Base-by-base conservation (phyloP, 164 flowering plant genomes). In the Echeveria elegans region DNA sequence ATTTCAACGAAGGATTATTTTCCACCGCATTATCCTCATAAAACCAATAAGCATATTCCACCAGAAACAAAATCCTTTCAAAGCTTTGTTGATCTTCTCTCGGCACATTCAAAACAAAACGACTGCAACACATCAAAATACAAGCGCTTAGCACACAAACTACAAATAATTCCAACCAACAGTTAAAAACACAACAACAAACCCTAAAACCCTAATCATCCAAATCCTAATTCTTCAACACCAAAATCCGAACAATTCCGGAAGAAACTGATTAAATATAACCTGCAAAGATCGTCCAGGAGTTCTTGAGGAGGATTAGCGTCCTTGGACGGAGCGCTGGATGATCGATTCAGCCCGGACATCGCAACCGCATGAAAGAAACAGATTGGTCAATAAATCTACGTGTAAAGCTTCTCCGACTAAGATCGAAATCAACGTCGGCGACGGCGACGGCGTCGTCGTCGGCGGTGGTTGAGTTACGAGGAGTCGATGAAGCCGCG, bases 31-130 rank as follows among this genome's bases (percentile, higher is more conserved):
- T 92, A 77, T 95, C 99, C 73, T 92, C 97, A 43, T 95, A 95
- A 74, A 83, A 92, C 99, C 99, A 95, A 79, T 95, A 94, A 12
- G 99, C 97, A 79, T 87, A 88, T 80, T 92, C 99, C 73, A 92
- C 90, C n/a, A 92, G 92, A 82, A 95, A 95, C 29, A 92, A 74
- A 65, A 92, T 87, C 78, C 97, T 83, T 84, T 95, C 97, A 82
- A 95, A 95, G 61, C 97, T 88, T 65, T 90, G 86, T 36, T 83
- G 89, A 68, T 92, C 99, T 79, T 95, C 99, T 74, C 87, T 82
- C 15, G 99, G 99, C 59, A 89, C 96, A 78, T 95, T 95, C 68
- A 95, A 76, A 68, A 95, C 94, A 77, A 95, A 92, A 21, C 96
- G 97, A 69, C 99, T 95, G 94, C 86, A 77, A 63, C 53, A 70